These are phyloP conservation scores for Mycena alexandri DNA, from an alignment of 768 basidiomycete genomes.

Conservation along the genomic window DNA sequence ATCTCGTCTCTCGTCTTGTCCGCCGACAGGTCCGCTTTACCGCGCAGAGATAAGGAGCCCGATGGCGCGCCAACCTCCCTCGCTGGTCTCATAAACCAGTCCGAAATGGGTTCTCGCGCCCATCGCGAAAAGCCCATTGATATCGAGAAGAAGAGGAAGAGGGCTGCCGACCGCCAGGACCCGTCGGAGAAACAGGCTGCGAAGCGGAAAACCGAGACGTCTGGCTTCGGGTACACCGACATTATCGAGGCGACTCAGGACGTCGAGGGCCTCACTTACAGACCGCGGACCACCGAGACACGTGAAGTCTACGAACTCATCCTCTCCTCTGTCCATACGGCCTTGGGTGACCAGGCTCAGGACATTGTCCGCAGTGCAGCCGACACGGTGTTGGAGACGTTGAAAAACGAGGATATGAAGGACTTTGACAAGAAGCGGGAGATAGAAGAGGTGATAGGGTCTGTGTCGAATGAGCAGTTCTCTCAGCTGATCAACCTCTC, in stretches of 20 bases:
- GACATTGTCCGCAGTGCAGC: slow-evolving; percentile 96
- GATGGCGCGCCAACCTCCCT: slow-evolving; percentile 96
- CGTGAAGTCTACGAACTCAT: slow-evolving; percentile 95
- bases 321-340: slow-evolving; percentile 82
- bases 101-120: slow-evolving; percentile 95
- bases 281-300: slow-evolving; percentile 94
- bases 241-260: slow-evolving; percentile 96
- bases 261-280: slow-evolving; percentile 92
- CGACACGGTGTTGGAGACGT: slow-evolving; percentile 88
- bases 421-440: slow-evolving; percentile 99
- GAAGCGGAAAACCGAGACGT: slow-evolving; percentile 72
- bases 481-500: slow-evolving; percentile 84
- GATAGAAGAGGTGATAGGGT: slow-evolving; percentile 80
- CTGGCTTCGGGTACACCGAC: slow-evolving; percentile 86
- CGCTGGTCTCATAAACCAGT: slow-evolving; percentile 88
- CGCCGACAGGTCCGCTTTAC: slow-evolving; percentile 85
- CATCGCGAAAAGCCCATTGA: slow-evolving; percentile 87
- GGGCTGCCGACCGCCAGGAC: slow-evolving; percentile 73
- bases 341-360: slow-evolving; percentile 94
- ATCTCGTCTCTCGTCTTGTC: slow-evolving; percentile 95
- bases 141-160: slow-evolving; percentile 94
- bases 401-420: slow-evolving; percentile 91
- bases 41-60: slow-evolving; percentile 93
- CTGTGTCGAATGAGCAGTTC: slow-evolving; percentile 80
- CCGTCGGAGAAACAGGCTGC: slow-evolving; percentile 65